phyloP scores from a whole-genome alignment of 2,329 filamentous ascomycete species.

The Colletotrichum eremochloae region DNA sequence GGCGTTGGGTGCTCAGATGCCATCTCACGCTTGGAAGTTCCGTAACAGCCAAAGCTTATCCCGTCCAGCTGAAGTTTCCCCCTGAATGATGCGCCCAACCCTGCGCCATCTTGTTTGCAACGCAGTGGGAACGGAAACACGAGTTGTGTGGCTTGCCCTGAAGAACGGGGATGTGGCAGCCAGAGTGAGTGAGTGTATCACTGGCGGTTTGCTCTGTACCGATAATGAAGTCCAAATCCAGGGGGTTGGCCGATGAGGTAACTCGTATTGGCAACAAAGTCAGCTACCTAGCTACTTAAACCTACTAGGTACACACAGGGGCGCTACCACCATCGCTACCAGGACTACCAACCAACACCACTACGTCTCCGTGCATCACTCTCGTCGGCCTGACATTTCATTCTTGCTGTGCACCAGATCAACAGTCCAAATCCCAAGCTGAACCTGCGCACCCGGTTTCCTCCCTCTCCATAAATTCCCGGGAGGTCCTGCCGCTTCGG shows the following conservation, averaged over 20 bases:
- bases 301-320: background rate
- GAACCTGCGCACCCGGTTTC: slow-evolving; percentile 22
- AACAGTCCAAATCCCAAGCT: slow-evolving; percentile 17
- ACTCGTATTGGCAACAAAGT: background rate
- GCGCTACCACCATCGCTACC: background rate
- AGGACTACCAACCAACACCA: background rate
- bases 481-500: slow-evolving; percentile 37
- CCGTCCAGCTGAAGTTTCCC: slow-evolving; percentile 19
- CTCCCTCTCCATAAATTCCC: slow-evolving; percentile 22
- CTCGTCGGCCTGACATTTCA: slow-evolving; percentile 4
- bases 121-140: slow-evolving; percentile 8
- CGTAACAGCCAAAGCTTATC: slow-evolving; percentile 26
- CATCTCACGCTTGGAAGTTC: slow-evolving; percentile 7
- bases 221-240: background rate
- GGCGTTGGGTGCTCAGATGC: slow-evolving; percentile 29
- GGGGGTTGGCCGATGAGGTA: slow-evolving; percentile 14
- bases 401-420: background rate
- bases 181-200: background rate
- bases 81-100: slow-evolving; percentile 31
- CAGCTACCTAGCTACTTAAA: too few relatives aligned
- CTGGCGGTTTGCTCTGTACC: background rate
- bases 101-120: slow-evolving; percentile 25
- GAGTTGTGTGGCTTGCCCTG: slow-evolving; percentile 21
- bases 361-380: background rate
- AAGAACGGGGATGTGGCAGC: slow-evolving; percentile 3